Percentiles rank a stretch among this genome's conserved stretches.
These are phyloP conservation scores for Vitis rupestris DNA, from an alignment of 164 flowering plant species.

Conservation along the genomic window DNA sequence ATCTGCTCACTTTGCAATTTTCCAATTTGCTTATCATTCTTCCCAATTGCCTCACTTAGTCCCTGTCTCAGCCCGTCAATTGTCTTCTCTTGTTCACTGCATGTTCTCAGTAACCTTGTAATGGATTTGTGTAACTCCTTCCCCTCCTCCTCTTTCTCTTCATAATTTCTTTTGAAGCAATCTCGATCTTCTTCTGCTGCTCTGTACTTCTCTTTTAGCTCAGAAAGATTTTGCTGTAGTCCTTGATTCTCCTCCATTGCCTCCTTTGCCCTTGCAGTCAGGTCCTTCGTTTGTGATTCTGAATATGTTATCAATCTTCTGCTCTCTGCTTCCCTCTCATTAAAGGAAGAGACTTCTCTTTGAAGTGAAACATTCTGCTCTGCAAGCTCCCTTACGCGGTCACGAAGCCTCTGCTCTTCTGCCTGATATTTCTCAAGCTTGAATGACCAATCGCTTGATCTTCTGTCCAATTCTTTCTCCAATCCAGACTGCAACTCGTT, in stretches of 20 bases:
- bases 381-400: constrained; percentile 89
- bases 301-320: constrained; percentile 32
- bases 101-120: constrained; percentile 63
- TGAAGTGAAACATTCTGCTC: constrained; percentile 94
- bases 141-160: constrained; percentile 72
- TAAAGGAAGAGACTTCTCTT: constrained; percentile 69
- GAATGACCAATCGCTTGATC: constrained; percentile 81
- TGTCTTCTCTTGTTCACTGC: constrained; percentile 85
- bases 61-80: constrained; percentile 66
- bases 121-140: constrained; percentile 71
- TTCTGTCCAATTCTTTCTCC: constrained; percentile 87
- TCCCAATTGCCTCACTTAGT: constrained; percentile 45
- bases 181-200: constrained; percentile 50
- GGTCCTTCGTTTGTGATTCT: constrained; percentile 52
- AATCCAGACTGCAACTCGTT: constrained; percentile 61
- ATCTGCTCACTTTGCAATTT: constrained; percentile 70
- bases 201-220: constrained; percentile 43
- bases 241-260: constrained; percentile 39
- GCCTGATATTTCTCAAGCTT: constrained; percentile 75
- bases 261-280: constrained; percentile 43
- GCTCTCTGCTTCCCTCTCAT: constrained; percentile 57
- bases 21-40: constrained; percentile 39
- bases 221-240: constrained; percentile 41
- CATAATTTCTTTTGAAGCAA: constrained; percentile 55
- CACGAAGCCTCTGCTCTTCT: constrained; percentile 91